These are phyloP conservation scores for Scenedesmus sp. DNA, from an alignment of 163 green algal genomes.

Conservation along the genomic window DNA sequence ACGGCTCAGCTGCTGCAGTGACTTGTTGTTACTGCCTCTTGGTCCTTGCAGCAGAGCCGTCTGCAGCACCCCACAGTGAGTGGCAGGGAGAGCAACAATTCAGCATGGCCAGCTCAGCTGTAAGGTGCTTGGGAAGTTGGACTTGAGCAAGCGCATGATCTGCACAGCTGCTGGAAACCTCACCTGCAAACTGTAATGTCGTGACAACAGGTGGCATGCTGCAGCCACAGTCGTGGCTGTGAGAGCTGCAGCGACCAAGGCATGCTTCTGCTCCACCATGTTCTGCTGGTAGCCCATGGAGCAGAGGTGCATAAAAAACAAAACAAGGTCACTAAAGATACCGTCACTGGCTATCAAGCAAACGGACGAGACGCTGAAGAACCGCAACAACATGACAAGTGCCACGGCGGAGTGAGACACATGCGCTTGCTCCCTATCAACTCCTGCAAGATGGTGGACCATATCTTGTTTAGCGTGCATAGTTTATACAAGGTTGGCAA, in stretches of 20 bases:
- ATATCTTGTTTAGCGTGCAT: no score
- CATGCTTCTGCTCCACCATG: constrained; percentile 8
- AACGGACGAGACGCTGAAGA: not conserved
- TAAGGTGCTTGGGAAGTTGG: not conserved
- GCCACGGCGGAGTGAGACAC: not conserved
- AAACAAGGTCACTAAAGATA: no score
- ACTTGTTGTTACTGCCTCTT: not conserved
- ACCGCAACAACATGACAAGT: constrained; percentile 1
- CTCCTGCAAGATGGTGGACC: not conserved
- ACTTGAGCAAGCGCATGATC: not conserved
- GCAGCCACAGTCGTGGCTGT: constrained; percentile 5
- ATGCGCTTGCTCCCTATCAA: not conserved
- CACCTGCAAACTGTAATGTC: not conserved
- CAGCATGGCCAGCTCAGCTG: not conserved
- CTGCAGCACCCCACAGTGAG: not conserved
- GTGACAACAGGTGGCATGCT: not conserved
- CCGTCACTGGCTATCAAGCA: not conserved
- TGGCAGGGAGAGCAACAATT: not conserved
- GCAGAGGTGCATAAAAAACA: not conserved
- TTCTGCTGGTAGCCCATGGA: not conserved
- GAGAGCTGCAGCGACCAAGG: not conserved
- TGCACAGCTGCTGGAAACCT: not conserved
- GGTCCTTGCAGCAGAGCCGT: not conserved
- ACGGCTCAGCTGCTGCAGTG: not conserved
- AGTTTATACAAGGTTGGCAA: no score